Evolutionary conservation across 2,329 filamentous ascomycete genomes (phyloP), one percentile per base, ranked within the genome.

Genomic region (Clarireedia homoeocarpa): DNA sequence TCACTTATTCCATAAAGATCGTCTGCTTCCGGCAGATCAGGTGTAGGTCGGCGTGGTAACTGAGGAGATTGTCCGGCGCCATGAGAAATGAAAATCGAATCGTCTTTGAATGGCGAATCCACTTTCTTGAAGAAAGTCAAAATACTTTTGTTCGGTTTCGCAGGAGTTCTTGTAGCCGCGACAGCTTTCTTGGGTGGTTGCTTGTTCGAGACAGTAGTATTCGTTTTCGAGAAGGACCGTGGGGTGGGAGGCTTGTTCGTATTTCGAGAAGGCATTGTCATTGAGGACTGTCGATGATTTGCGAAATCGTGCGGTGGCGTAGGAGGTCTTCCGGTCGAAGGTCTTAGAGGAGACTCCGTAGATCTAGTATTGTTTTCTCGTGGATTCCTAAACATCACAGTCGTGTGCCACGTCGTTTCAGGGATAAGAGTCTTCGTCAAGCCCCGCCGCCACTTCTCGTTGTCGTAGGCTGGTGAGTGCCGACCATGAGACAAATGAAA

Each of bases 91-190:
- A 88, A 86, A 9, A 87, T 76, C 20, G 76, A 74, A 20, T 55
- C 53, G 59, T 85, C 77, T 56, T 78, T 73, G 52, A 69, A 26
- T 10, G 64, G 71, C 0, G 71, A 71, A 12, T 80, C 78, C 0
- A 81, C 76, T 66, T 89, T 90, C 65, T 87, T 84, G 67, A 91
- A 91, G 69, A 89, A 91, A 60, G 72, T 89, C 14, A 89, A 71
- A 34, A 90, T 89, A 60, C 84, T 89, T 6, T 77, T 75, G 63
- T 88, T 89, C 0, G 74, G 72, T 54, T 66, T 69, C 5, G 49
- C 59, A 7, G 61, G 57, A 12, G 61, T 55, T 45, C 65, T 68
- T 15, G 54, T 46, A 51, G 51, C 49, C 9, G 58, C 30, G 9
- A 4, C 34, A n/a, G 53, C 51, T 34, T 68, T 69, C 46, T 64